These are phyloP conservation scores for Panicum hallii DNA, from an alignment of 202 grass and related monocot genomes.

Conservation along the genomic window DNA sequence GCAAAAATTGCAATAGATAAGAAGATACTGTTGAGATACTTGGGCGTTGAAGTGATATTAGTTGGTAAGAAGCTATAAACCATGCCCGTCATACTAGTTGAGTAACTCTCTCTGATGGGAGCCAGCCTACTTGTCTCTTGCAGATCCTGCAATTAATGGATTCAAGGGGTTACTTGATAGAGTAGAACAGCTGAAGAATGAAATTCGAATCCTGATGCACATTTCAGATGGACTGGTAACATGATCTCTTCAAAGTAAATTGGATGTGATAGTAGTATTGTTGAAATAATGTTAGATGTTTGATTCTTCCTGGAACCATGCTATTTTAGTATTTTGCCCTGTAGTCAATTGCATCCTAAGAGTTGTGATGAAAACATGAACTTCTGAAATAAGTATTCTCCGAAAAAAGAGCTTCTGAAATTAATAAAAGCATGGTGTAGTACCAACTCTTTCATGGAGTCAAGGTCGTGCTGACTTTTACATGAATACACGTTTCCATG, in stretches of 20 bases:
- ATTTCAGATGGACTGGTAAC: slow-evolving; percentile 63
- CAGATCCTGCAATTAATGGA: slow-evolving; percentile 63
- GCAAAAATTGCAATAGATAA: slow-evolving; percentile 55
- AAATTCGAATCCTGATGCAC: slow-evolving; percentile 70
- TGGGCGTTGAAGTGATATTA: slow-evolving; percentile 62
- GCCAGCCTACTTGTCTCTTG: slow-evolving; percentile 27
- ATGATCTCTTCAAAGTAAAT: slow-evolving; percentile 25
- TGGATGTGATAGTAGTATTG: neutral
- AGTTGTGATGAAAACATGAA: neutral
- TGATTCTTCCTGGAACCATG: neutral
- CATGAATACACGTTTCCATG: slow-evolving; percentile 7
- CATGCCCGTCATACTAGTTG: neutral
- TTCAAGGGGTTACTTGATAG: slow-evolving; percentile 62
- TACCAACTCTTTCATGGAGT: neutral
- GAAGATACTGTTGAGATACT: slow-evolving; percentile 58
- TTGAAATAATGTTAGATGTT: neutral
- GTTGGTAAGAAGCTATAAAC: slow-evolving; percentile 51
- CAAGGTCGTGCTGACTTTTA: neutral
- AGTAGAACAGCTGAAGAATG: slow-evolving; percentile 56
- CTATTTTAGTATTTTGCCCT: slow-evolving; percentile 2
- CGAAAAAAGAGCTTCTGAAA: slow-evolving; percentile 2
- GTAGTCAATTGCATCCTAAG: neutral
- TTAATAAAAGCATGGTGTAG: neutral
- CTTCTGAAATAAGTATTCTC: neutral
- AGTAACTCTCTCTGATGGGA: slow-evolving; percentile 20